phyloP scores from a whole-genome alignment of 768 basidiomycete species.

The Podaxis rugospora region DNA sequence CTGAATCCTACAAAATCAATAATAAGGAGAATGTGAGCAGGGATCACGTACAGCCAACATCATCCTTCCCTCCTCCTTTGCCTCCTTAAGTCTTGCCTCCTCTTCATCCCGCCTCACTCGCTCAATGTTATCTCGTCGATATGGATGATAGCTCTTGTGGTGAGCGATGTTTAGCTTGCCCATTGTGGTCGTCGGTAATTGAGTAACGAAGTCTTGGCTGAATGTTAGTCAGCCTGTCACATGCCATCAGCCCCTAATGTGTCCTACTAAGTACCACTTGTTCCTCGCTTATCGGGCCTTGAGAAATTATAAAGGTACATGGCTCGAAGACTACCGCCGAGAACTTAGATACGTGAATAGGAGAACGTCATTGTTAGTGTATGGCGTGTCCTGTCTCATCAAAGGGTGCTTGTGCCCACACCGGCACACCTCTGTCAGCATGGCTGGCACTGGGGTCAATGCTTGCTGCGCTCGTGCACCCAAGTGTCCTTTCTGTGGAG shows the following conservation, averaged over 20 bases:
- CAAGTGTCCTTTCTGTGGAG: too few relatives aligned
- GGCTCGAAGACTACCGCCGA: too few relatives aligned
- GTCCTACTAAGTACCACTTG: too few relatives aligned
- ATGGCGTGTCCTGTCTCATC: too few relatives aligned
- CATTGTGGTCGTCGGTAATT: conserved; percentile 35
- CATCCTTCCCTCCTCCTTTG: conserved; percentile 66
- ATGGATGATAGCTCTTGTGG: conserved; percentile 89
- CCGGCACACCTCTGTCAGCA: too few relatives aligned
- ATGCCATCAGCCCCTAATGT: too few relatives aligned
- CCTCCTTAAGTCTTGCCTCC: conserved; percentile 63
- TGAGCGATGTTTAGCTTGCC: conserved; percentile 87
- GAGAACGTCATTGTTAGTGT: background rate
- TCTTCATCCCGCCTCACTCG: conserved; percentile 79
- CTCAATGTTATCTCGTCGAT: conserved; percentile 81
- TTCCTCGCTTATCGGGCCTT: too few relatives aligned
- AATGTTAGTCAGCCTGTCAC: too few relatives aligned
- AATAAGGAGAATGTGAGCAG: conserved; percentile 10
- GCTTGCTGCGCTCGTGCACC: too few relatives aligned
- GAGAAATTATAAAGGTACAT: too few relatives aligned
- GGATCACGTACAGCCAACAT: conserved; percentile 56
- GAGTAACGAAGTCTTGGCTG: background rate
- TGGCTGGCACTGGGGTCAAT: too few relatives aligned
- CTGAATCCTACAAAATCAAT: conserved; percentile 55
- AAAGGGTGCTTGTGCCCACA: too few relatives aligned
- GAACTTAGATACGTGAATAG: conserved; percentile 15